A percentile compares a stretch with the other conserved stretches of the same genome.
Evolutionary conservation across 108 stramenopile species (phyloP).

Genomic region (Pseudonitzschia multiseries): DNA sequence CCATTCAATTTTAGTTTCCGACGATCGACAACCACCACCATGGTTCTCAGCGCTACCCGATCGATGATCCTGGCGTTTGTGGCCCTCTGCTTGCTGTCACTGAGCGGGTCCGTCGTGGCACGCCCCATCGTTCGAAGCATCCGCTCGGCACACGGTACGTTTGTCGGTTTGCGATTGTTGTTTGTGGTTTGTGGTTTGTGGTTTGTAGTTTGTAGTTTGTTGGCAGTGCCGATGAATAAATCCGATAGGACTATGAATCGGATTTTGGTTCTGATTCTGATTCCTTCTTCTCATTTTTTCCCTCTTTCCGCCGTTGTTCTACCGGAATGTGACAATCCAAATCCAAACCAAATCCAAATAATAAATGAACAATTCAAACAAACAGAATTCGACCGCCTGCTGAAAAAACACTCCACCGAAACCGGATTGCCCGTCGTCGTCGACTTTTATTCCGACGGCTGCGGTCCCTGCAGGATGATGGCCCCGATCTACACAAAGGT

Average conservation of each 20-base stretch:
- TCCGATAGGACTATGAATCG: too few species aligned
- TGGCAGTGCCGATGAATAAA: too few species aligned
- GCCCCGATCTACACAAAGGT: constrained; percentile 93
- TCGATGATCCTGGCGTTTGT: not conserved
- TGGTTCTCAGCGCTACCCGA: not conserved
- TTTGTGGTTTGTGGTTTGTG: too few species aligned
- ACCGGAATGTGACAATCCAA: not conserved
- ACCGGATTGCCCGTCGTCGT: constrained; percentile 94
- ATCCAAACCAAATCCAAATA: not conserved
- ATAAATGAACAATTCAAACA: not conserved
- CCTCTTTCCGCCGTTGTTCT: too few species aligned
- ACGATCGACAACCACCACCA: not conserved
- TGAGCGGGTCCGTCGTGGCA: constrained; percentile 20
- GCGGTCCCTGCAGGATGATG: constrained; percentile 89
- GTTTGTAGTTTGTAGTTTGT: too few species aligned
- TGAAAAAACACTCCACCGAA: constrained; percentile 79
- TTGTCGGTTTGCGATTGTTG: not conserved
- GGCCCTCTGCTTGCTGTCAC: constrained; percentile 1
- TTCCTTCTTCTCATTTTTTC: too few species aligned
- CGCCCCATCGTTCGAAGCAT: constrained; percentile 81
- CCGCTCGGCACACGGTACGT: constrained; percentile 74
- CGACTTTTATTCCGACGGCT: constrained; percentile 83
- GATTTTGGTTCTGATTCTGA: too few species aligned
- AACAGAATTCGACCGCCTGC: constrained; percentile 83
- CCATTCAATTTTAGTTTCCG: too few species aligned